A percentile compares a stretch with the other conserved stretches of the same genome.
phyloP scores from a whole-genome alignment of 1,284 basidiomycete genomes.

The Laetiporus sulphureus region DNA sequence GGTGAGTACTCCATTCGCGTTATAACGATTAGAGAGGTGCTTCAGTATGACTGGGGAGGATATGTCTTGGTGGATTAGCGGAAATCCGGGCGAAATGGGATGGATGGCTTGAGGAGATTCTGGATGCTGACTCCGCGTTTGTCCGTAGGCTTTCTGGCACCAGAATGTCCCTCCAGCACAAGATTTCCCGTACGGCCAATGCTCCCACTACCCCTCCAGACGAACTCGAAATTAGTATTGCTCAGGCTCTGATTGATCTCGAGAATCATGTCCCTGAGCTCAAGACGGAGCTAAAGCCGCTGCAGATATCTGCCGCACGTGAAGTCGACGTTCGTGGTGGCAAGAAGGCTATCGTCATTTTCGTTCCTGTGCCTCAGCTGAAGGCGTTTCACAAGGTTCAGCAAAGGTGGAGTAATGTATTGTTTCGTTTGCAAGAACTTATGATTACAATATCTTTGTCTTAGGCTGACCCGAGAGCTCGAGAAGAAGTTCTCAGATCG shows the following conservation, averaged over 20 bases:
- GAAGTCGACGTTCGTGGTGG: conserved; percentile 99
- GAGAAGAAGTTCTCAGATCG: conserved; percentile 99
- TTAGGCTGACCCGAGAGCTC: conserved; percentile 93
- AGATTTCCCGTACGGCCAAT: conserved; percentile 95
- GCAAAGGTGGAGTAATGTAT: conserved; percentile 64
- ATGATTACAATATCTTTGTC: background rate
- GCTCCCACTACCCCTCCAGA: conserved; percentile 86
- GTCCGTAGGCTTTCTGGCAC: conserved; percentile 23
- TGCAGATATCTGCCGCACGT: conserved; percentile 97
- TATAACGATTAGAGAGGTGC: conserved; percentile 11
- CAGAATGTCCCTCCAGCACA: conserved; percentile 74
- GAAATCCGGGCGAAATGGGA: conserved; percentile 36
- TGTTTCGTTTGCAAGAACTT: background rate
- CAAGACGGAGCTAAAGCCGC: conserved; percentile 91
- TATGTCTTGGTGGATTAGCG: conserved; percentile 11
- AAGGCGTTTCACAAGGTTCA: conserved; percentile 99
- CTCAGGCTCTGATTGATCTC: conserved; percentile 95
- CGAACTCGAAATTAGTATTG: conserved; percentile 90
- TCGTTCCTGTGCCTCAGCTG: conserved; percentile 95
- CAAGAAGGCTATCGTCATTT: conserved; percentile 99
- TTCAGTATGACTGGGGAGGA: conserved; percentile 8
- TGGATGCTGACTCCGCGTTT: conserved; percentile 37
- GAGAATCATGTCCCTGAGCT: conserved; percentile 98
- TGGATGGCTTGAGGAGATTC: conserved; percentile 33
- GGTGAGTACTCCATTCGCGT: conserved; percentile 34